A percentile compares a stretch with the other conserved stretches of the same genome.
Evolutionary conservation across 148 eudicot species (phyloP).

Genomic region (Rhododendron vialii): DNA sequence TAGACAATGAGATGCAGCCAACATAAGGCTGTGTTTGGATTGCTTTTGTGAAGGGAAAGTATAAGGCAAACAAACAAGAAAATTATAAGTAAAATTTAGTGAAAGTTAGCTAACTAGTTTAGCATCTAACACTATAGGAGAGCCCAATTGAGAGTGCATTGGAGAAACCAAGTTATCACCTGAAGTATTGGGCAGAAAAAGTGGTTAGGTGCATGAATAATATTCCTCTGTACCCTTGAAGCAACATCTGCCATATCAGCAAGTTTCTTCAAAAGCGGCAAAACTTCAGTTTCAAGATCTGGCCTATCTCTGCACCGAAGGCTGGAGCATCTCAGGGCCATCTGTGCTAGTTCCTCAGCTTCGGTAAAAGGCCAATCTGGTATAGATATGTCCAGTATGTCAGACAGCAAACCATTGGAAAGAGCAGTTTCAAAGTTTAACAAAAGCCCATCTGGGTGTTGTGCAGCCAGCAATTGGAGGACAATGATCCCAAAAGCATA

Average conservation of each 20-base stretch:
- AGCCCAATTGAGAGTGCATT: background rate
- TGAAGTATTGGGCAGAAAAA: constrained; percentile 80
- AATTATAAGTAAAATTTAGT: background rate
- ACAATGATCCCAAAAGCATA: constrained; percentile 73
- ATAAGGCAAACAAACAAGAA: background rate
- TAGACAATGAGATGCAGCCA: constrained; percentile 10
- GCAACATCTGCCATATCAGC: constrained; percentile 63
- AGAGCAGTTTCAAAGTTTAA: constrained; percentile 55
- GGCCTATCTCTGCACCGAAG: constrained; percentile 88
- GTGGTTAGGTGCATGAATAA: constrained; percentile 49
- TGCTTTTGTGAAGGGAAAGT: background rate
- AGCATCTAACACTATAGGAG: background rate
- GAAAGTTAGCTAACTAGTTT: background rate
- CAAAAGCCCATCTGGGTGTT: constrained; percentile 58
- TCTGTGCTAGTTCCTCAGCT: constrained; percentile 48
- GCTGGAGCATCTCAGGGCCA: constrained; percentile 59
- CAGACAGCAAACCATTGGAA: constrained; percentile 35
- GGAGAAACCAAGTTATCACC: constrained; percentile 18
- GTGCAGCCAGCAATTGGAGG: constrained; percentile 60
- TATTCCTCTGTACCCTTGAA: constrained; percentile 27
- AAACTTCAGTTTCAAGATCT: constrained; percentile 67
- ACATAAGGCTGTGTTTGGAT: background rate
- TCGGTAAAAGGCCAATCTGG: constrained; percentile 65
- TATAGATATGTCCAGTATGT: constrained; percentile 55
- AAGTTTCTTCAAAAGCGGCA: constrained; percentile 63